These are phyloP conservation scores for Nicotiana attenuata DNA, from an alignment of 257 asterid species.

Conservation along the genomic window DNA sequence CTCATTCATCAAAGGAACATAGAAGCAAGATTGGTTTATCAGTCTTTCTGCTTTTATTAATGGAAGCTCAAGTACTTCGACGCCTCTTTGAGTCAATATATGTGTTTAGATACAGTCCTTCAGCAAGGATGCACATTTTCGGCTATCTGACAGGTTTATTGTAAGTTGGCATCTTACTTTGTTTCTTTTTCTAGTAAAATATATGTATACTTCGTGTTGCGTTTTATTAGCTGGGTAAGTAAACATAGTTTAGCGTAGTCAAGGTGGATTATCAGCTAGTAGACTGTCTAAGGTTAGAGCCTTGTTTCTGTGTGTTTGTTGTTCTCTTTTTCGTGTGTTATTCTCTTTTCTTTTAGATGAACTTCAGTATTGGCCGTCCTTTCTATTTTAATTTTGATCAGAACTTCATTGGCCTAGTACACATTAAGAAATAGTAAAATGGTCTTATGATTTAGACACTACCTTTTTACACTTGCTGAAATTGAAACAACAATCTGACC, in stretches of 20 bases:
- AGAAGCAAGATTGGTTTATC: conserved; percentile 51
- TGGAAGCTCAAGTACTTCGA: conserved; percentile 75
- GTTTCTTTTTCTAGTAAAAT: background rate
- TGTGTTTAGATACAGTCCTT: conserved; percentile 72
- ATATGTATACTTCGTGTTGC: background rate
- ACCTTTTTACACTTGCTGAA: background rate
- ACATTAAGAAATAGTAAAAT: background rate
- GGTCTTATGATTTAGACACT: background rate
- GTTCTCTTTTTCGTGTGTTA: background rate
- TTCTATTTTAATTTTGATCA: background rate
- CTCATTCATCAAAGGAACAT: conserved; percentile 29
- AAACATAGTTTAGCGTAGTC: background rate
- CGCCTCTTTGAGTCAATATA: conserved; percentile 82
- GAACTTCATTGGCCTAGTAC: background rate
- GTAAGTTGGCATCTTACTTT: conserved; percentile 39
- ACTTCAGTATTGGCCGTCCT: background rate
- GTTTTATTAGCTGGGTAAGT: background rate
- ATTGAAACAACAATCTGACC: background rate
- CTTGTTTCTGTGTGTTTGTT: background rate
- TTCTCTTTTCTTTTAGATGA: background rate
- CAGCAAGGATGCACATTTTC: conserved; percentile 76
- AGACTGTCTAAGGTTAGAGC: background rate
- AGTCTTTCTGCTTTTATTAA: conserved; percentile 68
- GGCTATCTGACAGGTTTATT: conserved; percentile 67
- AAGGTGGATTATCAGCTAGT: background rate